phyloP scores from a whole-genome alignment of 805 yeast genomes.

The Blastobotrys terrestris region DNA sequence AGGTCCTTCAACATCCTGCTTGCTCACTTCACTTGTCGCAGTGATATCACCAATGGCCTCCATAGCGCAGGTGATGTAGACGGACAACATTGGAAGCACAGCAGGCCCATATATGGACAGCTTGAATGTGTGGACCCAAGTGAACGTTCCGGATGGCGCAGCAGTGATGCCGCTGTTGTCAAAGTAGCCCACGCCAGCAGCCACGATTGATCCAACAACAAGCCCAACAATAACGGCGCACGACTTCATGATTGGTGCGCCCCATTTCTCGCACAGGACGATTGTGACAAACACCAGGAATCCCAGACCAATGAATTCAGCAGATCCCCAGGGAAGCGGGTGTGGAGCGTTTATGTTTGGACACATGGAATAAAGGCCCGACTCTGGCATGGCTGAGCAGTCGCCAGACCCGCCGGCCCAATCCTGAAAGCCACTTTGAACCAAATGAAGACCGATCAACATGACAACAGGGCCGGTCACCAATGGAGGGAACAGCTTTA shows the following conservation, averaged over 20 bases:
- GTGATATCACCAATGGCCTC: slow-evolving; percentile 94
- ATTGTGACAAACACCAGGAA: slow-evolving; percentile 73
- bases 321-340: slow-evolving; percentile 73
- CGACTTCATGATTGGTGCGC: slow-evolving; percentile 90
- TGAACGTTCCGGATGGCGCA: slow-evolving; percentile 78
- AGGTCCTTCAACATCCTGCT: slow-evolving; percentile 77
- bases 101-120: slow-evolving; percentile 75
- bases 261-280: slow-evolving; percentile 74
- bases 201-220: slow-evolving; percentile 84
- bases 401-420: slow-evolving; percentile 81
- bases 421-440: slow-evolving; percentile 69
- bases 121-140: slow-evolving; percentile 84
- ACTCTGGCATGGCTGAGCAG: slow-evolving; percentile 26
- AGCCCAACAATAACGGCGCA: slow-evolving; percentile 88
- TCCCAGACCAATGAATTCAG: slow-evolving; percentile 80
- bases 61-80: slow-evolving; percentile 77
- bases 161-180: slow-evolving; percentile 46
- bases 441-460: slow-evolving; percentile 67
- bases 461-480: slow-evolving; percentile 93
- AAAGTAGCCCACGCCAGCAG: slow-evolving; percentile 86
- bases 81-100: slow-evolving; percentile 79
- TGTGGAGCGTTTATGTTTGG: slow-evolving; percentile 48
- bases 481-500: slow-evolving; percentile 75
- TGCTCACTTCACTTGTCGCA: slow-evolving; percentile 87
- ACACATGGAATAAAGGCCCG: slow-evolving; percentile 44